Evolutionary conservation across 2,329 filamentous ascomycete genomes (phyloP).

Genomic region (Pseudogymnoascus sp.): DNA sequence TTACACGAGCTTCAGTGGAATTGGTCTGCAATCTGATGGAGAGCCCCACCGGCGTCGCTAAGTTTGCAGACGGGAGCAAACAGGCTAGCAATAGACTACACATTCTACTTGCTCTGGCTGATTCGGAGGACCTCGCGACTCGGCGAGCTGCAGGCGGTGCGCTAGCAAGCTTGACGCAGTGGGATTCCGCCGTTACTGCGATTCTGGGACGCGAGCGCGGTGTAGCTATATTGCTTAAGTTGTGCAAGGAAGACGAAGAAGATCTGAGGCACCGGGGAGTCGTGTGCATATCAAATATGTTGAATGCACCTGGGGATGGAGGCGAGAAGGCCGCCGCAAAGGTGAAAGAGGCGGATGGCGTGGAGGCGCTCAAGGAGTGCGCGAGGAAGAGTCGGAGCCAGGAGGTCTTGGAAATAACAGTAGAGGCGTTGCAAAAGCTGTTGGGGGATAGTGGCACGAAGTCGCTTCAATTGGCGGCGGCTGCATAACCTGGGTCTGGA

Average conservation of each 20-base stretch:
- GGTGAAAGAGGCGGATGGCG: conserved; percentile 52
- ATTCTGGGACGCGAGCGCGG: conserved; percentile 61
- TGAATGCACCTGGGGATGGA: conserved; percentile 55
- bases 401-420: conserved; percentile 61
- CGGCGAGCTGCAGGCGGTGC: conserved; percentile 81
- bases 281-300: conserved; percentile 66
- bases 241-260: conserved; percentile 67
- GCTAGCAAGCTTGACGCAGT: conserved; percentile 72
- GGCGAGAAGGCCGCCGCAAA: conserved; percentile 52
- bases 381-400: conserved; percentile 59
- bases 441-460: conserved; percentile 14
- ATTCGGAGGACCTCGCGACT: conserved; percentile 73
- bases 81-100: conserved; percentile 68
- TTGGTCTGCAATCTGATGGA: conserved; percentile 85
- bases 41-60: conserved; percentile 53
- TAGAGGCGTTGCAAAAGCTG: conserved; percentile 58
- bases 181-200: conserved; percentile 62
- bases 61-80: conserved; percentile 59
- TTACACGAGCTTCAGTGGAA: conserved; percentile 79
- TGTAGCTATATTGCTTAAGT: conserved; percentile 64
- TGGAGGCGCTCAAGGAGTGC: conserved; percentile 60
- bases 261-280: conserved; percentile 64
- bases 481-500: not conserved
- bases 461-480: not conserved
- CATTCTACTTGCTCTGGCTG: conserved; percentile 77